Evolutionary conservation across 805 yeast species (phyloP).

Genomic region (Vanderwaltozyma polyspora): DNA sequence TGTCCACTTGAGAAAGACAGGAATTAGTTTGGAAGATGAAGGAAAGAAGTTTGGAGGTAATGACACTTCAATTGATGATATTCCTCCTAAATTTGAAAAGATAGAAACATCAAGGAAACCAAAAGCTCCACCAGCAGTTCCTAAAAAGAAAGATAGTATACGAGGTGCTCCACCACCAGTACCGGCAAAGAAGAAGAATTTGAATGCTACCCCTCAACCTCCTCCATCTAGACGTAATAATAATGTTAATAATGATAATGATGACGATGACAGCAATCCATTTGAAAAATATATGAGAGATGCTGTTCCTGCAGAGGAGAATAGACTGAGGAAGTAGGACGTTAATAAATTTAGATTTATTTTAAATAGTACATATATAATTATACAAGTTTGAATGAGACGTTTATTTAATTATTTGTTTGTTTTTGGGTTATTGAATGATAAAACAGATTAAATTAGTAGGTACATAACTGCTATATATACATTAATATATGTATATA

Average conservation of each 20-base stretch:
- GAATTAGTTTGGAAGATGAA: not conserved
- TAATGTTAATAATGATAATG: constrained; percentile 4
- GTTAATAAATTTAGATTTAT: too few species aligned
- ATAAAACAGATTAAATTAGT: too few species aligned
- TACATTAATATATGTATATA: too few species aligned
- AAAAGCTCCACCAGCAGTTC: not conserved
- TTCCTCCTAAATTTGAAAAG: not conserved
- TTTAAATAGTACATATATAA: not conserved
- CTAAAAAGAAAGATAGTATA: not conserved
- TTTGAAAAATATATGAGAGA: constrained; percentile 28
- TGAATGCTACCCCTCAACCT: constrained; percentile 10
- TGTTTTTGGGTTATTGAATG: too few species aligned
- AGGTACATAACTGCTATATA: too few species aligned
- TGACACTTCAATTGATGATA: not conserved
- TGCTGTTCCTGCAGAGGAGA: constrained; percentile 30
- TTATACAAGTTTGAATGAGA: too few species aligned
- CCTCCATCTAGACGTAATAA: constrained; percentile 5
- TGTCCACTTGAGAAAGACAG: not conserved
- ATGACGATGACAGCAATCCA: constrained; percentile 24
- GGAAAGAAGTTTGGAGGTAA: too few species aligned
- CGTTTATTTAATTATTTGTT: too few species aligned
- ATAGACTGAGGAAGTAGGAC: constrained; percentile 12
- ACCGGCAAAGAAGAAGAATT: constrained; percentile 8
- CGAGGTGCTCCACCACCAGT: constrained; percentile 7
- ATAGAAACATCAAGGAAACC: not conserved